Conservation (phyloP, 225 moss, liverwort and hornwort species). For the Thuidium tamariscinum region DNA sequence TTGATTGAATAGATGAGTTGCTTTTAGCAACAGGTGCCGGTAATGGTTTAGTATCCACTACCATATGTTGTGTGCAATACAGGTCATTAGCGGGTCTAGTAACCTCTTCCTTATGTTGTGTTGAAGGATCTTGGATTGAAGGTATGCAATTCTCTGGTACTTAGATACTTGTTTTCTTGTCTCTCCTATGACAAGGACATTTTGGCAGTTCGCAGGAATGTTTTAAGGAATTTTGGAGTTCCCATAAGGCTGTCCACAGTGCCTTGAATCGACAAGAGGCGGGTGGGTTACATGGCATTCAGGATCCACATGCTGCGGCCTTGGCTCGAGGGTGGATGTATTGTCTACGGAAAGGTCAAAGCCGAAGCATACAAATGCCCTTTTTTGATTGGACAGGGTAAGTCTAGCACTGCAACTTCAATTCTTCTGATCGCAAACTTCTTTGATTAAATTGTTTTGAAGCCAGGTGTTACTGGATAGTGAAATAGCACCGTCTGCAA, state of each 20-base stretch:
- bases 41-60: neutral
- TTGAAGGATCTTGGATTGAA: neutral
- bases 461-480: neutral
- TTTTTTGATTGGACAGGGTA: constrained; percentile 79
- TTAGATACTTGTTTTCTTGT: neutral
- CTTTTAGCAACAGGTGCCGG: neutral
- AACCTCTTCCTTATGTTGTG: neutral
- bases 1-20: neutral
- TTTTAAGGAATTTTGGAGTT: constrained; percentile 79
- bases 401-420: neutral
- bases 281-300: constrained; percentile 1
- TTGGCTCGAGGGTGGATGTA: constrained; percentile 81
- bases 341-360: constrained; percentile 83
- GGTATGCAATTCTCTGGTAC: neutral
- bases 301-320: constrained; percentile 50
- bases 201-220: constrained; percentile 90
- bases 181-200: constrained; percentile 3
- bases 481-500: neutral
- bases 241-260: constrained; percentile 65
- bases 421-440: neutral
- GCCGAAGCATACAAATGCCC: constrained; percentile 45
- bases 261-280: neutral
- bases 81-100: neutral
- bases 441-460: neutral
- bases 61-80: neutral